Evolutionary conservation across 306 rosid genomes (phyloP), one percentile per base, ranked within the genome.

Genomic region (Acacia crassicarpa): DNA sequence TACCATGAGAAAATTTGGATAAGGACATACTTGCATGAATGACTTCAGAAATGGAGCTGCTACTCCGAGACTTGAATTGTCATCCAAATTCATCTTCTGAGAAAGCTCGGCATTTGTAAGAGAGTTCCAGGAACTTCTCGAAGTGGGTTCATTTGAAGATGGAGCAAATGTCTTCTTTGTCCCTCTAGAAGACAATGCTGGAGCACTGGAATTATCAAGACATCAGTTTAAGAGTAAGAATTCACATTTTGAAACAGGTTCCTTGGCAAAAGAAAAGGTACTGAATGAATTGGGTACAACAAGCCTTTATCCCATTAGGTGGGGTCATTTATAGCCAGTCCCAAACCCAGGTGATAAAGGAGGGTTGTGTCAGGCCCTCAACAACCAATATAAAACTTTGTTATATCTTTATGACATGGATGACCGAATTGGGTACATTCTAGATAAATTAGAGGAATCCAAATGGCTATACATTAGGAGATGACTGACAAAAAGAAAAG

Each of bases 31-130:
- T 88, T 93, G 96, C 94, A 95, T 91, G 80, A 95, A 93, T 77
- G 99, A 93, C 84, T 95, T 95, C 78, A 95, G 82, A 77, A 95
- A 88, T 63, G 99, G 99, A 82, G 97, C 91, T 49, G 99, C 99
- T 46, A 90, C 97, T 73, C 98, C 94, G 13, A 93, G 91, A 87
- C 93, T 91, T 17, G 97, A 89, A 87, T 83, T 91, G 83, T 93
- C 94, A 67, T 92, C 97, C 84, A 95, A 86, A 86, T 92, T 92
- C 25, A 91, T 85, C 84, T 91, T 92, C 44, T 84, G 93, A 44
- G 98, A 80, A 85, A 95, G 89, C 13, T 92, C 97, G 53, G 91
- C 94, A 82, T 95, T 92, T 67, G 94, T 82, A 83, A 86, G 82
- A 70, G 94, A 92, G 73, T 93, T 91, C 98, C 98, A 92, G 63